Evolutionary conservation across 2,329 filamentous ascomycete species (phyloP), one percentile per base, ranked within the genome.

Genomic region (Sclerotiophoma versabilis): DNA sequence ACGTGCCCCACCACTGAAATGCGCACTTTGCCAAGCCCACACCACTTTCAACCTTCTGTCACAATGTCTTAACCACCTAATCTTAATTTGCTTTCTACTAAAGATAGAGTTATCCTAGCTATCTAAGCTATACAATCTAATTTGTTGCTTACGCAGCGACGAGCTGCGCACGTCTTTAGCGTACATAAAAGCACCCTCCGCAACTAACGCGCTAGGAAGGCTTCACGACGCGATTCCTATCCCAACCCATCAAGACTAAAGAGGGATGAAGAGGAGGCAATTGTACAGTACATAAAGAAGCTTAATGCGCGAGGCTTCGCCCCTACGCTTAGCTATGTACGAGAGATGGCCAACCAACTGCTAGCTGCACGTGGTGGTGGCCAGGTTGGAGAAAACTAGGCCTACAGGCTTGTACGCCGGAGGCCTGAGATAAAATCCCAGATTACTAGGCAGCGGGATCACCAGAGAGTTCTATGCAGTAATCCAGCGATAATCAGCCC

Each of bases 21-120:
- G 32, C 6, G 6, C 32, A 34, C 48, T n/a, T 23, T 45, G 51
- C 51, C 51, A 54, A 54, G 51, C 43, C 44, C 20, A 49, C 45
- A 27, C 26, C 44, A 25, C 37, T 33, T 19, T 38, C 44, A 23
- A 50, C 47, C 39, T 19, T 36, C 27, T 26, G 39, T 36, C 46
- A n/a, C 32, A 29, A 56, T 56, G 52, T 50, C 52, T 38, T 45
- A 56, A 56, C 52, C 38, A 46, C 52, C 41, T 50, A 15, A 56
- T 46, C 30, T 56, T 36, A 25, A 56, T 22, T 46, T 29, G 26
- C 52, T 50, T 32, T 33, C 52, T 46, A 29, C 39, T 50, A 39
- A 39, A 45, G 52, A 33, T 34, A 56, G 52, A 19, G 34, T 50
- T 14, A 56, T 50, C 33, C 41, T 50, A n/a, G n/a, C n/a, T n/a